Evolutionary conservation across 1,284 basidiomycete genomes (phyloP), one percentile per base, ranked within the genome.

Genomic region (Quambalaria eucalypti): DNA sequence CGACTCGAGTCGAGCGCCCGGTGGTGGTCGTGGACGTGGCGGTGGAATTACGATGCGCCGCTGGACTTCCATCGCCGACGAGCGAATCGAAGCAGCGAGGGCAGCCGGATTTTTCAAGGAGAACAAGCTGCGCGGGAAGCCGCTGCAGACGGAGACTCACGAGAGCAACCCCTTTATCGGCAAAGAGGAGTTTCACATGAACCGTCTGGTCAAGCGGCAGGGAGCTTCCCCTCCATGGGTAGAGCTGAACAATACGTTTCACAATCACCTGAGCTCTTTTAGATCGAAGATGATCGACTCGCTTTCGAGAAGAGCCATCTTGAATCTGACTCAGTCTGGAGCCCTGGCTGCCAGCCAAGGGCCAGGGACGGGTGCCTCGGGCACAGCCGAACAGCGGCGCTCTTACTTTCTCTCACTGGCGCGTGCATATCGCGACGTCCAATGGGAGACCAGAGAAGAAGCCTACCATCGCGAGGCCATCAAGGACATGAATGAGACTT

Each of bases 201-300:
- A 92, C 69, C 82, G 89, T 12, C 90, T 92, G 56, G 82, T 93
- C 19, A 86, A 89, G 67, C 79, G 84, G 36, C 87, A 90, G 66
- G 88, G 87, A 14, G 87, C 86, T 1, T 82, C 85, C 0, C 90
- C 90, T n/a, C 87, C 88, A 2, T 93, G 88, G 88, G 85, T 93
- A 2, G 89, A 92, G 75, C 69, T 90, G 30, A 90, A 91, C 76
- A 78, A 60, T 79, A 81, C 83, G 56, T 76, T 87, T 30, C 83
- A 86, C 52, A 72, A 75, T 1, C 81, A 85, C 0, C 73, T 86
- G 4, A 67, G 64, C 2, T 77, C 81, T 0, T 90, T 90, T 76
- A 82, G 88, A 1, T 77, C 80, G 23, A 79, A 84, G 3, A 77
- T 91, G 1, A 60, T 46, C 78, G 78, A 54, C 76, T 81, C 59